Percentiles rank a stretch among this genome's conserved stretches.
Evolutionary conservation across 495 filamentous ascomycete genomes (phyloP).

Genomic region (Daldinia grandis): DNA sequence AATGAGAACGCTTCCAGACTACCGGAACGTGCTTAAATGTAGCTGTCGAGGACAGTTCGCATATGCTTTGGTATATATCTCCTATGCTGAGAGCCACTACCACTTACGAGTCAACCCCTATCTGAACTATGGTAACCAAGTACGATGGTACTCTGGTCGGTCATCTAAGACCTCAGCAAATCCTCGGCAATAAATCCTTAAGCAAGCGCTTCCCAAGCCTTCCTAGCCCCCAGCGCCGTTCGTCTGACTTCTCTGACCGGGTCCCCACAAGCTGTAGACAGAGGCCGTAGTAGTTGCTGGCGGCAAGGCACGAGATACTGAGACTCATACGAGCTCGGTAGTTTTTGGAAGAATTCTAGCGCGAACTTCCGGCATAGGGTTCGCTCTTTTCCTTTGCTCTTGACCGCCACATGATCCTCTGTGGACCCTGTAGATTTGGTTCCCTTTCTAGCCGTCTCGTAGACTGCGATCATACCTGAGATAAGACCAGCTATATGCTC

Average conservation of each 20-base stretch:
- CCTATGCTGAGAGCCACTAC: not conserved
- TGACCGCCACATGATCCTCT: constrained; percentile 3
- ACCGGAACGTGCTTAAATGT: not conserved
- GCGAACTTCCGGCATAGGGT: constrained; percentile 47
- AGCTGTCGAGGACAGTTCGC: not conserved
- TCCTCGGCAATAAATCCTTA: not conserved
- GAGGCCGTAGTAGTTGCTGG: constrained; percentile 48
- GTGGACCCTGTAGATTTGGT: not conserved
- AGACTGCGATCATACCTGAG: constrained; percentile 42
- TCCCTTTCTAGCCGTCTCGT: constrained; percentile 39
- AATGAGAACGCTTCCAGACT: not conserved
- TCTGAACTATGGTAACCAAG: not conserved
- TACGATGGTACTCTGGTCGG: not conserved
- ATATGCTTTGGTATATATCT: not conserved
- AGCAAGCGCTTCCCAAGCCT: constrained; percentile 50
- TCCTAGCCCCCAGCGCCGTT: constrained; percentile 52
- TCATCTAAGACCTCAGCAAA: not conserved
- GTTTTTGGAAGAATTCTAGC: constrained; percentile 49
- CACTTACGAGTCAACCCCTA: not conserved
- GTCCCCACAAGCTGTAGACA: constrained; percentile 55
- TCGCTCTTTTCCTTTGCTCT: constrained; percentile 10
- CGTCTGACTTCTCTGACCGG: constrained; percentile 54
- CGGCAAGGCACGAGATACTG: constrained; percentile 48
- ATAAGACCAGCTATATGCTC: constrained; percentile 51
- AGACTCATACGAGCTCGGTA: constrained; percentile 53